phyloP scores from a whole-genome alignment of 2,329 filamentous ascomycete species.

The Diaporthe humulicola region DNA sequence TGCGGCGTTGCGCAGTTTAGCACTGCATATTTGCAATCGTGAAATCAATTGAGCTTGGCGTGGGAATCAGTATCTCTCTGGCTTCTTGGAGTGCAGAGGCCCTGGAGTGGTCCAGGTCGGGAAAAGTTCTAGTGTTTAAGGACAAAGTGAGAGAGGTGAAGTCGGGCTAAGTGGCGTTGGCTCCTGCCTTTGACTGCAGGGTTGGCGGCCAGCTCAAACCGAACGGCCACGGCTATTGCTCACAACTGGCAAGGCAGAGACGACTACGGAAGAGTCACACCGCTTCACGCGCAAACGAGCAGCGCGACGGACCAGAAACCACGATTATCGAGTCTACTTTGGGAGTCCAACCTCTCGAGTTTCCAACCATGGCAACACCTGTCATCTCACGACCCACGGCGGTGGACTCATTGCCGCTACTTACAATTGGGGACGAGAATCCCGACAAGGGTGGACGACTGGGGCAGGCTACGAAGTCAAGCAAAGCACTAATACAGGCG shows the following conservation, averaged over 20 bases:
- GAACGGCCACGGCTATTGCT: conserved; percentile 13
- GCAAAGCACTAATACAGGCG: conserved; percentile 13
- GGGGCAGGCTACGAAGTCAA: not conserved
- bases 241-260: conserved; percentile 10
- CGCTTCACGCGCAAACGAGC: not conserved
- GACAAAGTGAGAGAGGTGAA: conserved; percentile 12
- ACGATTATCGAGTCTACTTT: not conserved
- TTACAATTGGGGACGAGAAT: not conserved
- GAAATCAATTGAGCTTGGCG: not conserved
- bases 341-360: not conserved
- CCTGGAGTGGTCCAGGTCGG: not conserved
- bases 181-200: conserved; percentile 14
- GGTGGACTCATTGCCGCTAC: conserved; percentile 7
- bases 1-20: conserved; percentile 33
- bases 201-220: conserved; percentile 7
- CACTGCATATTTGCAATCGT: conserved; percentile 24
- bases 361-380: conserved; percentile 24
- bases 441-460: not conserved
- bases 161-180: not conserved
- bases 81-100: not conserved
- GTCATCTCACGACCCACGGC: conserved; percentile 14
- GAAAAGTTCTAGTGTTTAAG: not conserved
- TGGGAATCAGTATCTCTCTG: not conserved
- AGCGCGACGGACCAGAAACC: not conserved
- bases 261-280: conserved; percentile 35